phyloP scores from a whole-genome alignment of 2,329 filamentous ascomycete species.

The Penicillium brasilianum region DNA sequence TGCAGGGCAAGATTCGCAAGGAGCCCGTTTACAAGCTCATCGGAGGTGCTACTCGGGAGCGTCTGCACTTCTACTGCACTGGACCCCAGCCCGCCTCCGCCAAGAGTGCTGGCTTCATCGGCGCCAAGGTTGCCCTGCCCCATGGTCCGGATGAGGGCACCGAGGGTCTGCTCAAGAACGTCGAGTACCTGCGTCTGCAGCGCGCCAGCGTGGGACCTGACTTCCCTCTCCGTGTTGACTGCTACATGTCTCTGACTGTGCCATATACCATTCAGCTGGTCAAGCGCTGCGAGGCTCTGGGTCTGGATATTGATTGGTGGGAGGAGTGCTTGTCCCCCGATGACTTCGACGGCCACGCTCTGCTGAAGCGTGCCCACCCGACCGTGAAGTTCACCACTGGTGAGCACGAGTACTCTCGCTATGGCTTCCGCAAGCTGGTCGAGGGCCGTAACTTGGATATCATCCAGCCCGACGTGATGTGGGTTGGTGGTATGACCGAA shows the following conservation, averaged over 20 bases:
- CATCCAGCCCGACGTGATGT: conserved; percentile 96
- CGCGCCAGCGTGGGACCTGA: conserved; percentile 83
- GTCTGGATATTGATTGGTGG: conserved; percentile 95
- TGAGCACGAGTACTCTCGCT: conserved; percentile 93
- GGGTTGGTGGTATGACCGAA: conserved; percentile 91
- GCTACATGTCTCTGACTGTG: conserved; percentile 95
- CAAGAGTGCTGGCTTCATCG: conserved; percentile 85
- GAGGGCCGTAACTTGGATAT: conserved; percentile 92
- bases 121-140: conserved; percentile 86
- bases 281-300: conserved; percentile 76
- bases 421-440: conserved; percentile 92
- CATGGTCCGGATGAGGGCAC: conserved; percentile 88
- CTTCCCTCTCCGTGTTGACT: conserved; percentile 93
- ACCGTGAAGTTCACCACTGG: conserved; percentile 93
- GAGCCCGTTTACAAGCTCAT: conserved; percentile 96
- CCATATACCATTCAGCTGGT: conserved; percentile 90
- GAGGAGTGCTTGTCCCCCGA: conserved; percentile 92
- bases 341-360: conserved; percentile 86
- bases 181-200: conserved; percentile 85
- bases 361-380: conserved; percentile 89
- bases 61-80: conserved; percentile 92
- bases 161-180: conserved; percentile 81
- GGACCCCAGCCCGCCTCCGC: conserved; percentile 82
- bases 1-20: conserved; percentile 86
- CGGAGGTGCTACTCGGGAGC: conserved; percentile 82